Base-by-base conservation (phyloP, 306 rosid genomes). In the Gillenia trifoliata region DNA sequence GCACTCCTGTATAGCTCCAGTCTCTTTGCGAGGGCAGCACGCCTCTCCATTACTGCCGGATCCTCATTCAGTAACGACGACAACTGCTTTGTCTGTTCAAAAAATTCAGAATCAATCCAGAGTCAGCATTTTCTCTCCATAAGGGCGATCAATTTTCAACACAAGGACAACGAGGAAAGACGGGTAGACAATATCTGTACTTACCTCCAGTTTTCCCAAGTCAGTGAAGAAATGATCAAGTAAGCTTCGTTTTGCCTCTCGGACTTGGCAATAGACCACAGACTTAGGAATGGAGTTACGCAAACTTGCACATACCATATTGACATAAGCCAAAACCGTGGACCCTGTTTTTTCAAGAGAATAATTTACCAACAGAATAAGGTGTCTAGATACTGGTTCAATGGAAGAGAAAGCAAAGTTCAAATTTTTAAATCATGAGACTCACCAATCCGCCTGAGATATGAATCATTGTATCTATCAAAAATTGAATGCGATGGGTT, bases 401-500 rank as follows among this genome's bases (percentile, higher is more conserved):
- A 57, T 4, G 7, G 38, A 43, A 54, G 52, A 47, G 17, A 41
- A 38, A 47, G 13, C 28, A 33, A 19, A 61, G 62, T 43, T 50
- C 11, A 61, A 49, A 28, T 3, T 23, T 22, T 19, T 72, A 25
- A 47, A 64, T 55, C 54, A 68, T 4, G 40, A 40, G 62, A 78
- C 86, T 54, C 74, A 91, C 98, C 98, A 28, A 93, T 90, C 57
- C 98, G 84, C 86, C 97, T 86, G 60, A 93, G 93, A 76, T 93
- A 93, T 11, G 96, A 79, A 71, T 93, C 98, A 50, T 91, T 93
- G 72, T 91, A 93, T 91, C 98, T 88, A 66, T 93, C 98, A 59
- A 91, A 93, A 80, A 91, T 79, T 16, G 98, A 93, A 84, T 91
- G 98, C 1, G 98, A 89, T n/a, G 98, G 96, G 79, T 91, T 91